Conservation (phyloP, 2,329 filamentous ascomycete species). For the Onygena corvina region DNA sequence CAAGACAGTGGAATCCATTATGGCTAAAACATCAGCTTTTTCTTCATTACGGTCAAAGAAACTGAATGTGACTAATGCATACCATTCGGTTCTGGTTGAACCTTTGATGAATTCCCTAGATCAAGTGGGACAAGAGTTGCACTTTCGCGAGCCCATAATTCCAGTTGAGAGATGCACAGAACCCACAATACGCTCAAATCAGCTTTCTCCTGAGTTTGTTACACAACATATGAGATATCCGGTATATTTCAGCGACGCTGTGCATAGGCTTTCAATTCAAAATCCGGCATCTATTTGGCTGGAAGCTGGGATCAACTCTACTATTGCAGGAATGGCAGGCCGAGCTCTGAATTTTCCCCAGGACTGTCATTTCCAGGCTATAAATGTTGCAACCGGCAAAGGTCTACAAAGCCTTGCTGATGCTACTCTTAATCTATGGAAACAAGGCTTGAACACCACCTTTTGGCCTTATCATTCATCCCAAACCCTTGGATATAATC, state of each 20-base stretch:
- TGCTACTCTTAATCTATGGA: slow-evolving; percentile 31
- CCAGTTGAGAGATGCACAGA: slow-evolving; percentile 17
- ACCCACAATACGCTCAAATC: neutral
- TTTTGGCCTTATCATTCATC: slow-evolving; percentile 32
- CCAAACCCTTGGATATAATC: slow-evolving; percentile 21
- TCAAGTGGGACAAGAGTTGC: slow-evolving; percentile 15
- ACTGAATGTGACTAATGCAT: slow-evolving; percentile 34
- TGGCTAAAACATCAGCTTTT: slow-evolving; percentile 17
- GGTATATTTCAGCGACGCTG: slow-evolving; percentile 36
- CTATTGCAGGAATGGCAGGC: slow-evolving; percentile 21
- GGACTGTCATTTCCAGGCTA: slow-evolving; percentile 4
- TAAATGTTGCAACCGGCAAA: slow-evolving; percentile 7
- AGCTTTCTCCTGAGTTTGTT: slow-evolving; percentile 15
- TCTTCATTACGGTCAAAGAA: slow-evolving; percentile 12
- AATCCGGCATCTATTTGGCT: slow-evolving; percentile 26
- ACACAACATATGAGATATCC: slow-evolving; percentile 32
- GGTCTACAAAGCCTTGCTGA: slow-evolving; percentile 19
- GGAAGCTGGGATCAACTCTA: slow-evolving; percentile 34
- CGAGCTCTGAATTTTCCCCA: slow-evolving; percentile 18
- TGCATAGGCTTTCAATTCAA: slow-evolving; percentile 28
- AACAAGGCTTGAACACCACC: slow-evolving; percentile 23
- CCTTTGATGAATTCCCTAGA: slow-evolving; percentile 15
- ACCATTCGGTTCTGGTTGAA: slow-evolving; percentile 30
- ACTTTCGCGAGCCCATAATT: slow-evolving; percentile 18
- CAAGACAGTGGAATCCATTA: slow-evolving; percentile 9